These are phyloP conservation scores for Fomitopsis pinicola DNA, from an alignment of 1,284 basidiomycete species.

Conservation along the genomic window DNA sequence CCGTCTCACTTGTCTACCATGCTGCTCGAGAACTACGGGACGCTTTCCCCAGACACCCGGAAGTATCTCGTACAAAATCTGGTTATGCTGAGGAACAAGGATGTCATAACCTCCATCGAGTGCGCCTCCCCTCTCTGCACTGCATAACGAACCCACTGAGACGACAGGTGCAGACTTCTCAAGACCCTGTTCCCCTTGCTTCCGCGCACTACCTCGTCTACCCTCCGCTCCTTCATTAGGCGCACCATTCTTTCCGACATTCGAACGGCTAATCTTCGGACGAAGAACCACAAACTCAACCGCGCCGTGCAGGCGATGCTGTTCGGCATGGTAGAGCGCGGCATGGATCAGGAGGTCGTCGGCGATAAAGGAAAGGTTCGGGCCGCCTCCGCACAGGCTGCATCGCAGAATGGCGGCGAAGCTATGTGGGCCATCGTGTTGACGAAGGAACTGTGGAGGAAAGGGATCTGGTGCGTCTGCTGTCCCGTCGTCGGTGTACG, in stretches of 20 bases:
- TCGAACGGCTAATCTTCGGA: constrained; percentile 83
- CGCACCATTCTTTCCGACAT: constrained; percentile 96
- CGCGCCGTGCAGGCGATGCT: constrained; percentile 94
- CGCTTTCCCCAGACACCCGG: constrained; percentile 73
- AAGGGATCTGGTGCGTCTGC: constrained; percentile 77
- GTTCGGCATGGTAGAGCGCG: constrained; percentile 93
- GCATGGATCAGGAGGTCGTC: constrained; percentile 75
- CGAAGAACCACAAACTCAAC: constrained; percentile 96
- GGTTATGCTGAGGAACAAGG: constrained; percentile 91
- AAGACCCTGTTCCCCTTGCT: constrained; percentile 92
- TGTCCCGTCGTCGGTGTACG: neutral
- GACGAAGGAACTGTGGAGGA: constrained; percentile 93
- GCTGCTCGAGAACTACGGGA: constrained; percentile 72
- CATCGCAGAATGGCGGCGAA: constrained; percentile 65
- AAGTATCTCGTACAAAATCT: constrained; percentile 85
- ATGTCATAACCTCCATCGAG: constrained; percentile 91
- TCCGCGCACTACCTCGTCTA: constrained; percentile 82
- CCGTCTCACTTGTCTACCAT: constrained; percentile 74
- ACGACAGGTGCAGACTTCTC: constrained; percentile 58
- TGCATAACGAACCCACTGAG: neutral
- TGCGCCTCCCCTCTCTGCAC: constrained; percentile 38
- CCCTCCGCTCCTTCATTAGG: constrained; percentile 84
- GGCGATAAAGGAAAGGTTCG: constrained; percentile 79
- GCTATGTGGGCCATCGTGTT: constrained; percentile 98
- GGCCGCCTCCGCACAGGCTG: constrained; percentile 30